Evolutionary conservation across 116 monocot genomes (phyloP).

Genomic region (Zostera marina): DNA sequence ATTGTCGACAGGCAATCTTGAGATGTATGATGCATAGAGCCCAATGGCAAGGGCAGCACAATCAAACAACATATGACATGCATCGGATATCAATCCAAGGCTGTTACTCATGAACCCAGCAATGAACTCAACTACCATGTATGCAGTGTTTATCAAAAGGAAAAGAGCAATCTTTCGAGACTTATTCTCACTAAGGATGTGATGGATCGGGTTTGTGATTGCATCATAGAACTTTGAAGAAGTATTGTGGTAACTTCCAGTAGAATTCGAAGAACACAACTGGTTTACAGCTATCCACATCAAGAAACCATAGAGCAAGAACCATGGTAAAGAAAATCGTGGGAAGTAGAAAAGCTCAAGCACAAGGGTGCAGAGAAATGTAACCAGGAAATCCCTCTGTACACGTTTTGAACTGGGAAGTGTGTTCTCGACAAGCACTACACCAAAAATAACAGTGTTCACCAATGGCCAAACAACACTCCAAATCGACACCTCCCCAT

Average conservation of each 20-base stretch:
- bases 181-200: conserved; percentile 67
- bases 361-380: conserved; percentile 52
- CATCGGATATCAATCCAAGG: conserved; percentile 93
- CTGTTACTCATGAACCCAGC: conserved; percentile 95
- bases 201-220: conserved; percentile 47
- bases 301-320: conserved; percentile 46
- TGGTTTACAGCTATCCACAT: conserved; percentile 56
- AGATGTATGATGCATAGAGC: conserved; percentile 82
- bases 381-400: conserved; percentile 36
- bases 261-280: conserved; percentile 25
- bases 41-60: conserved; percentile 91
- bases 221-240: conserved; percentile 26
- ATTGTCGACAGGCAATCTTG: conserved; percentile 57
- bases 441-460: conserved; percentile 72
- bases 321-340: conserved; percentile 49
- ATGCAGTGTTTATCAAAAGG: conserved; percentile 66
- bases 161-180: conserved; percentile 86
- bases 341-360: conserved; percentile 75
- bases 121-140: conserved; percentile 90
- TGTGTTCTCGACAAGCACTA: conserved; percentile 36
- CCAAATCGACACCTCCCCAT: conserved; percentile 5
- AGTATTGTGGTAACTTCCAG: conserved; percentile 30
- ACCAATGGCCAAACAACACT: conserved; percentile 49
- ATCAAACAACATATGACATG: conserved; percentile 95
- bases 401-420: conserved; percentile 21